Evolutionary conservation across 2,329 filamentous ascomycete species (phyloP).

Genomic region (Alternaria angustiovoidea): DNA sequence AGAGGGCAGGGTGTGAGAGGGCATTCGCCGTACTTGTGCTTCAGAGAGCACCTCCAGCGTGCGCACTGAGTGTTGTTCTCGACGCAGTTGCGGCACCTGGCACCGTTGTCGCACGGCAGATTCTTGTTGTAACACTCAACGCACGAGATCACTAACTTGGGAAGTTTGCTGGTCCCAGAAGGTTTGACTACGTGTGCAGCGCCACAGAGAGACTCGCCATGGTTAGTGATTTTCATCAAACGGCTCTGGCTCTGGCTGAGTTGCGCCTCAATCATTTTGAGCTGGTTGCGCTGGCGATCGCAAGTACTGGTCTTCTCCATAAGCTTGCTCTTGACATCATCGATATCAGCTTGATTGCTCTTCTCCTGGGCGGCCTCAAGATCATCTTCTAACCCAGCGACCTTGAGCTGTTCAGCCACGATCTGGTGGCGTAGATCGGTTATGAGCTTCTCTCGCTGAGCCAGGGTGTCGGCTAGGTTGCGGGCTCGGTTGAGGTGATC

Average conservation of each 20-base stretch:
- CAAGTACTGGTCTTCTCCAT: slow-evolving; percentile 30
- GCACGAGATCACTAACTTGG: slow-evolving; percentile 31
- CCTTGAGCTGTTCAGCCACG: slow-evolving; percentile 17
- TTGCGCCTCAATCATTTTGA: slow-evolving; percentile 16
- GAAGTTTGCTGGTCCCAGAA: slow-evolving; percentile 7
- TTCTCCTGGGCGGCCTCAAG: slow-evolving; percentile 13
- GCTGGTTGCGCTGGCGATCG: slow-evolving; percentile 28
- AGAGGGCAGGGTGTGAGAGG: slow-evolving; percentile 31
- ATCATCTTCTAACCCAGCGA: slow-evolving; percentile 21
- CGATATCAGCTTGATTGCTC: slow-evolving; percentile 10
- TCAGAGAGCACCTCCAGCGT: slow-evolving; percentile 41
- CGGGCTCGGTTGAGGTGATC: slow-evolving; percentile 11
- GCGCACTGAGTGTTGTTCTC: slow-evolving; percentile 28
- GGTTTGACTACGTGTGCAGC: slow-evolving; percentile 41
- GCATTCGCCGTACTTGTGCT: slow-evolving; percentile 36
- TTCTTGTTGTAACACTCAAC: slow-evolving; percentile 41
- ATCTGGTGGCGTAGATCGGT: slow-evolving; percentile 19
- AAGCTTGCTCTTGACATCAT: slow-evolving; percentile 22
- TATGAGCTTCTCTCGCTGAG: slow-evolving; percentile 19
- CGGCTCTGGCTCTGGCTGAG: slow-evolving; percentile 15
- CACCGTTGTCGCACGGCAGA: slow-evolving; percentile 31
- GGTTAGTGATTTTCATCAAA: slow-evolving; percentile 18
- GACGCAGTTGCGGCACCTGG: slow-evolving; percentile 34
- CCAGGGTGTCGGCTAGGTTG: slow-evolving; percentile 16
- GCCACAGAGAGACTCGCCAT: slow-evolving; percentile 28